phyloP scores from a whole-genome alignment of 306 rosid species.

The Trichosanthes cucumerina region DNA sequence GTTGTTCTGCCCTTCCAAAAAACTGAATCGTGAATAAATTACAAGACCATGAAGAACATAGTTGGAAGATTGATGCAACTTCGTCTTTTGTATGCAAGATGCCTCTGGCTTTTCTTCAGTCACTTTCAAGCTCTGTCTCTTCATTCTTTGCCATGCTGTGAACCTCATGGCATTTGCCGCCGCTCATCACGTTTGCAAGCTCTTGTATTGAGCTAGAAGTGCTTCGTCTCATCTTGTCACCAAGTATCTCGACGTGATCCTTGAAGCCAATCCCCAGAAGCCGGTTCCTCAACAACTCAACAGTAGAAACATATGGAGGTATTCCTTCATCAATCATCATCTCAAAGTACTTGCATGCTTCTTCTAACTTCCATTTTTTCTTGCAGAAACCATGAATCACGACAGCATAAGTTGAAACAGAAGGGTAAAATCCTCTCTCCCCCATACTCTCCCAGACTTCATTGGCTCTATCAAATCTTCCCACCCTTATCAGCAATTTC shows the following conservation, averaged over 20 bases:
- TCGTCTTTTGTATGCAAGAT: neutral
- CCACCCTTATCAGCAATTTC: slow-evolving; percentile 58
- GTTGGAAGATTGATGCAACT: neutral
- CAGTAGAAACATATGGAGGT: slow-evolving; percentile 63
- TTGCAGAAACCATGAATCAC: slow-evolving; percentile 71
- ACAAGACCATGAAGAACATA: neutral
- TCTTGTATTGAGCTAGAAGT: slow-evolving; percentile 57
- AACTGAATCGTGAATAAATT: neutral
- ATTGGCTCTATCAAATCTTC: slow-evolving; percentile 65
- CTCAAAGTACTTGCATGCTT: slow-evolving; percentile 76
- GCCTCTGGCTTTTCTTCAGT: neutral
- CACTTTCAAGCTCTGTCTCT: slow-evolving; percentile 26
- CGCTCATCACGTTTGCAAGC: slow-evolving; percentile 40
- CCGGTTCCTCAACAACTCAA: slow-evolving; percentile 54
- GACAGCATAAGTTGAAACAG: slow-evolving; percentile 72
- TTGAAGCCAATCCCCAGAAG: slow-evolving; percentile 47
- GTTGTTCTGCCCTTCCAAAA: neutral
- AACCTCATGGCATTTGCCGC: slow-evolving; percentile 26
- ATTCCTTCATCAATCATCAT: slow-evolving; percentile 84
- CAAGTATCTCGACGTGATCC: slow-evolving; percentile 50
- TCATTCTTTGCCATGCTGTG: slow-evolving; percentile 19
- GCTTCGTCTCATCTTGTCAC: slow-evolving; percentile 61
- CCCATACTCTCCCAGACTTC: slow-evolving; percentile 75
- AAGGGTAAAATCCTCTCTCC: slow-evolving; percentile 45
- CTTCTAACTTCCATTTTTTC: slow-evolving; percentile 73